Conservation (phyloP, 164 flowering plant species). For the Magnolia officinalis region DNA sequence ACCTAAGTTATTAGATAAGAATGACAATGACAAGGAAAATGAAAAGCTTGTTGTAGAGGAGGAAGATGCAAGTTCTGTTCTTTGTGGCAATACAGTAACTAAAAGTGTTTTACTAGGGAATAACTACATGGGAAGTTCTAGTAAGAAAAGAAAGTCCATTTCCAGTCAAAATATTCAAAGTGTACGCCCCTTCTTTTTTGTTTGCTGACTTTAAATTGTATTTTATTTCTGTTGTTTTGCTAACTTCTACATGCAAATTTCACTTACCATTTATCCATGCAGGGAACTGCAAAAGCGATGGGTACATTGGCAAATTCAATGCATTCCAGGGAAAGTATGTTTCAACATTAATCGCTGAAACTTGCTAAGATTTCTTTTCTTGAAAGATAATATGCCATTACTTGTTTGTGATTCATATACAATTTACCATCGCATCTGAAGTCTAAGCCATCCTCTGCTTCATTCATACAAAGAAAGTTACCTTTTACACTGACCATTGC, state of each 20-base stretch:
- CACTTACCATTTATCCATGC: conserved; percentile 4
- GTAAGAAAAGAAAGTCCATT: conserved; percentile 39
- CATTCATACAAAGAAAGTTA: background rate
- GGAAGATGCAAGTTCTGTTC: conserved; percentile 6
- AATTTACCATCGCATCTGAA: background rate
- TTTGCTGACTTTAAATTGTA: conserved; percentile 3
- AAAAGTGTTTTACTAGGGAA: conserved; percentile 13
- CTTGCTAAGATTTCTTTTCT: background rate
- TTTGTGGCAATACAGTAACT: conserved; percentile 10
- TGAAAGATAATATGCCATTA: background rate
- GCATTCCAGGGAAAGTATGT: conserved; percentile 28
- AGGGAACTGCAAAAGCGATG: conserved; percentile 38
- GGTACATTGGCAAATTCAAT: conserved; percentile 18
- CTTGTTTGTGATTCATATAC: background rate
- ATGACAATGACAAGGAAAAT: conserved; percentile 21
- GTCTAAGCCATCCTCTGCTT: background rate
- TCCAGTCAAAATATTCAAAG: conserved; percentile 14
- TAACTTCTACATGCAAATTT: background rate
- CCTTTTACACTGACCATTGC: background rate
- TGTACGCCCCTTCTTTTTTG: conserved; percentile 27
- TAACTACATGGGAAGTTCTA: conserved; percentile 11
- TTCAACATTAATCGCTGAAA: background rate
- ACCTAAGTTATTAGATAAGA: conserved; percentile 28
- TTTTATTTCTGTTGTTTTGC: background rate
- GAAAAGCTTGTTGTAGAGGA: conserved; percentile 21